A percentile compares a stretch with the other conserved stretches of the same genome.
Conservation (phyloP, 139 green algal species). For the Chlorella sp. region DNA sequence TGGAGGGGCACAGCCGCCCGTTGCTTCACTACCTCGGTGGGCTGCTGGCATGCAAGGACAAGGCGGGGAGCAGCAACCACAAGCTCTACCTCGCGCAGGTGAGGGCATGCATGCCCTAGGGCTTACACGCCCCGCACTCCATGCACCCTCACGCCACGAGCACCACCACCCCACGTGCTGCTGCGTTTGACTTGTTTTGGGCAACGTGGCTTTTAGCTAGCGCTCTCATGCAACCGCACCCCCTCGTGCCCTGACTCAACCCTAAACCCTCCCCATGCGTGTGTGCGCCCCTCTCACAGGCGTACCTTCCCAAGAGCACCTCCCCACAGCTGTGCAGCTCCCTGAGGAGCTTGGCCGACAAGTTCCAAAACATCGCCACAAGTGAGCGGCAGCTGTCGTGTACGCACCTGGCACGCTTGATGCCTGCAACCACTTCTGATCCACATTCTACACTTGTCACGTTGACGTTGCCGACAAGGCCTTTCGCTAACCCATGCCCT, state of each 20-base stretch:
- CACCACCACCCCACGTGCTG: not conserved
- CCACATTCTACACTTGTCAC: not conserved
- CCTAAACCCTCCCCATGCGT: not conserved
- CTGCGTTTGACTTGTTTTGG: not conserved
- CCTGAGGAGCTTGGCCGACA: not conserved
- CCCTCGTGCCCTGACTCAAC: not conserved
- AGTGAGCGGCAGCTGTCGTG: not conserved
- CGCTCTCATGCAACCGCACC: not conserved
- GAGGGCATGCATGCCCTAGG: too few species aligned
- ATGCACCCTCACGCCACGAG: not conserved
- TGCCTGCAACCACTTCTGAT: not conserved
- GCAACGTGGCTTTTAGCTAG: not conserved
- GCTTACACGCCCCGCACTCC: not conserved
- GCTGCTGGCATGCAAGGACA: not conserved
- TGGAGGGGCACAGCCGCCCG: not conserved
- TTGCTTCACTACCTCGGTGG: not conserved
- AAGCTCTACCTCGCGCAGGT: not conserved
- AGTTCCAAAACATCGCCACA: not conserved
- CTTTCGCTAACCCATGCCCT: not conserved
- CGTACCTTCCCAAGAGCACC: not conserved
- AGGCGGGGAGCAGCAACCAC: not conserved
- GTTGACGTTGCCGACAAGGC: not conserved
- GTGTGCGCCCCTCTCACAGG: not conserved
- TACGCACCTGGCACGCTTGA: not conserved
- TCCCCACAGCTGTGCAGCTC: not conserved